These are phyloP conservation scores for Tausonia pullulans DNA, from an alignment of 1,284 basidiomycete genomes.

Conservation along the genomic window DNA sequence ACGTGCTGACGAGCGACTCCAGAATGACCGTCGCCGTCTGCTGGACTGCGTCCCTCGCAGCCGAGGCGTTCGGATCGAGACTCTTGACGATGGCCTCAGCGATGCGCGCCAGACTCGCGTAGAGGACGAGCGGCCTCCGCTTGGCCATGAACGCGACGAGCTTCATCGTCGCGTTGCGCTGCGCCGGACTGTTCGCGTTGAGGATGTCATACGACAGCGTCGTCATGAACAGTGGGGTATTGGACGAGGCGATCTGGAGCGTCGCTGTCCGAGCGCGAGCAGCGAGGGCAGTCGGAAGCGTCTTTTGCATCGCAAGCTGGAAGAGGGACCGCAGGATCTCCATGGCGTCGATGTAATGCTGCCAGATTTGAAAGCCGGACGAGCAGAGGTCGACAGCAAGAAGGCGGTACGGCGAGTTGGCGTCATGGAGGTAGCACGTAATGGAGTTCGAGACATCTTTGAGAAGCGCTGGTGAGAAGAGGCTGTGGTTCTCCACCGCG, in stretches of 20 bases:
- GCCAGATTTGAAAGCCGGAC: conserved; percentile 85
- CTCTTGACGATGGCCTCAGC: conserved; percentile 96
- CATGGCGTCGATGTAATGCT: conserved; percentile 85
- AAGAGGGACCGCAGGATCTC: conserved; percentile 79
- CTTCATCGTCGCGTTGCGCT: conserved; percentile 81
- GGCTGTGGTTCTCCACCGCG: conserved; percentile 65
- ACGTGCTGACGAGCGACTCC: conserved; percentile 80
- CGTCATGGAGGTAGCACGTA: conserved; percentile 60
- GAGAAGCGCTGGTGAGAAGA: conserved; percentile 59
- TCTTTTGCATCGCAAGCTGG: conserved; percentile 59
- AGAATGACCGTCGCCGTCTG: conserved; percentile 89
- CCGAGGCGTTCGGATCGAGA: conserved; percentile 76
- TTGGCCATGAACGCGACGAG: conserved; percentile 87
- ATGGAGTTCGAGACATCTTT: conserved; percentile 77
- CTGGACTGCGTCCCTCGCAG: conserved; percentile 72
- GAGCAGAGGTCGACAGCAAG: conserved; percentile 83
- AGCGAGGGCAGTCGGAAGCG: conserved; percentile 35
- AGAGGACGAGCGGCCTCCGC: conserved; percentile 78
- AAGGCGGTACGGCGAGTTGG: conserved; percentile 49
- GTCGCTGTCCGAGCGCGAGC: conserved; percentile 62
- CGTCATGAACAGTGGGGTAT: conserved; percentile 89
- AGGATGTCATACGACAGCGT: conserved; percentile 85
- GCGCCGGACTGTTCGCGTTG: conserved; percentile 61
- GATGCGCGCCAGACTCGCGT: conserved; percentile 72
- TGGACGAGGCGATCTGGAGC: conserved; percentile 67